Evolutionary conservation across 306 rosid species (phyloP).

Genomic region (Alnus glutinosa): DNA sequence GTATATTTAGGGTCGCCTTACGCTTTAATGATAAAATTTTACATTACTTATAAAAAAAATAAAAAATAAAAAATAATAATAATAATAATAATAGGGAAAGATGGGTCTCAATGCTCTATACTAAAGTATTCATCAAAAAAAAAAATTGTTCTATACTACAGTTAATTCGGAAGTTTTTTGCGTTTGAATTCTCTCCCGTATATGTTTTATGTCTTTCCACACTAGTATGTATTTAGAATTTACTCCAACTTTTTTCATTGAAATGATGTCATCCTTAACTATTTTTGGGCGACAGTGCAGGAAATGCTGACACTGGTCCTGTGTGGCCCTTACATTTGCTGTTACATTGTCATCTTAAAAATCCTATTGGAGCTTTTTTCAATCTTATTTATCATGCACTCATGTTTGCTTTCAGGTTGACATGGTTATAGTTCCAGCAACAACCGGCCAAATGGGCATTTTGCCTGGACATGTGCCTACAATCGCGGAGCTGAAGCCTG

Average conservation of each 20-base stretch:
- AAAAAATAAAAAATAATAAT: too few relatives aligned
- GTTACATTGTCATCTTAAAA: background rate
- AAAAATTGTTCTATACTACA: background rate
- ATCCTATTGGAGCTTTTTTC: background rate
- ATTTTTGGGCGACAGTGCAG: background rate
- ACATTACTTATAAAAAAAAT: too few relatives aligned
- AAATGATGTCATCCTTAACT: background rate
- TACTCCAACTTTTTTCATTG: background rate
- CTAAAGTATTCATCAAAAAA: background rate
- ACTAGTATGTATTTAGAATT: background rate
- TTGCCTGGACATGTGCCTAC: conserved; percentile 18
- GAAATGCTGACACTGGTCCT: background rate
- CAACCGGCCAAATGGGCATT: conserved; percentile 31
- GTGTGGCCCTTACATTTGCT: background rate
- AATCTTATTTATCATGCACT: background rate
- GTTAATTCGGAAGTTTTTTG: background rate
- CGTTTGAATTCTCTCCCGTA: background rate
- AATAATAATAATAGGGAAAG: background rate
- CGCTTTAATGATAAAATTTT: too few relatives aligned
- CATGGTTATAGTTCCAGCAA: conserved; percentile 12
- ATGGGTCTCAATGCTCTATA: background rate
- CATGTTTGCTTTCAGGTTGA: conserved; percentile 14
- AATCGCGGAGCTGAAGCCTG: conserved; percentile 13
- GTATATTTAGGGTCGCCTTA: too few relatives aligned
- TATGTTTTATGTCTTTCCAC: background rate